Evolutionary conservation across 345 rosid genomes (phyloP).

Genomic region (Citrus unshiu): DNA sequence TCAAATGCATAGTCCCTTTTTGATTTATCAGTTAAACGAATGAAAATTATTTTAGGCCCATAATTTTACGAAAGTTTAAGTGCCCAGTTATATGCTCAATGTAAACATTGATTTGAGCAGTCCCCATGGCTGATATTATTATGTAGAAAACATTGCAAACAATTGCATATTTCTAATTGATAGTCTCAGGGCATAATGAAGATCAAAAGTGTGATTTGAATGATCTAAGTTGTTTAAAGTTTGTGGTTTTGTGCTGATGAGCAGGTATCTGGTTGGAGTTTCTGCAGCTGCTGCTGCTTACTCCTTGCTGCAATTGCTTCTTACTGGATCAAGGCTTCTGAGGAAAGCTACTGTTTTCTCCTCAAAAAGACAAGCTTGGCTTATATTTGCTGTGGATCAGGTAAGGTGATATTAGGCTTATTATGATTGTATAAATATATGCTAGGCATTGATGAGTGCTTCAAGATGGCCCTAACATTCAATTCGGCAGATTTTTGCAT

Average conservation of each 20-base stretch:
- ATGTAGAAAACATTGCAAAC: not conserved
- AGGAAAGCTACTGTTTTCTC: constrained; percentile 45
- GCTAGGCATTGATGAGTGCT: not conserved
- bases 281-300: constrained; percentile 52
- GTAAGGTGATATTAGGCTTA: constrained; percentile 20
- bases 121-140: not conserved
- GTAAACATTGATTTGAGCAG: not conserved
- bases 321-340: constrained; percentile 46
- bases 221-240: constrained; percentile 1
- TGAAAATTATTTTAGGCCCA: not conserved
- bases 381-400: constrained; percentile 78
- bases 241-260: constrained; percentile 7
- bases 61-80: not conserved
- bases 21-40: no score
- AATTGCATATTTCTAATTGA: not conserved
- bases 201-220: not conserved
- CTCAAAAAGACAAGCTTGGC: constrained; percentile 73
- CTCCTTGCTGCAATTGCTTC: constrained; percentile 55
- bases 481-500: constrained; percentile 52
- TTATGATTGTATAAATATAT: not conserved
- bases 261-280: constrained; percentile 74
- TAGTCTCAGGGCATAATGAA: not conserved
- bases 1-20: no score
- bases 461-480: not conserved
- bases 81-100: not conserved